Base-by-base conservation (phyloP, 768 basidiomycete species). In the Symmetrospora coprosmae region DNA sequence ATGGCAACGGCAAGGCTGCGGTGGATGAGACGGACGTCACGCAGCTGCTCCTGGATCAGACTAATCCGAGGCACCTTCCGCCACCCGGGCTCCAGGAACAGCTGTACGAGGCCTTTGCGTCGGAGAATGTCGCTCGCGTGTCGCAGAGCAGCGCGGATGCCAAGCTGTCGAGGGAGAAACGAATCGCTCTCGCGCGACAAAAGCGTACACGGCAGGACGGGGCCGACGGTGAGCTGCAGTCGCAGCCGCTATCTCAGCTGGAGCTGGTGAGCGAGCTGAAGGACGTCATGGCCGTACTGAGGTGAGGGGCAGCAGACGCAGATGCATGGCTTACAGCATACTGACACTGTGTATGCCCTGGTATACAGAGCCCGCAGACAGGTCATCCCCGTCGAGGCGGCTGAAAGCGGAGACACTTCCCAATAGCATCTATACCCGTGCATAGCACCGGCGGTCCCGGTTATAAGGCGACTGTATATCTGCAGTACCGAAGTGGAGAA, bases 251-350 rank as follows among this genome's bases (percentile, higher is more conserved):
- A 55, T 7, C 38, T 4, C 37, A 21, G 34, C 16, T 25, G n/a
- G 52, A 55, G 25, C 52, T 55, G n/a, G 39, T 55, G 23, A 38
- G 25, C 19, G 52, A 55, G 31, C 23, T 55, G 7, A 55, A 55
- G 38, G 52, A 55, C 31, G 39, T 55, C 33, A 38, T 55, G 2
- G 39, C 34, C 2, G 16, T 55, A 16, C 31, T 55, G 39, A 5
- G 52, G 52, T 55, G 23, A 16, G n/a, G n/a, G n/a, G n/a, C n/a
- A n/a, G n/a, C n/a, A n/a, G n/a, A n/a, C n/a, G n/a, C n/a, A n/a
- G n/a, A n/a, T n/a, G n/a, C n/a, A n/a, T n/a, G n/a, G n/a, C n/a
- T n/a, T n/a, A n/a, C n/a, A n/a, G n/a, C n/a, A n/a, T n/a, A n/a
- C n/a, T n/a, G n/a, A n/a, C n/a, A n/a, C n/a, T n/a, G n/a, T n/a